Evolutionary conservation across 2,329 filamentous ascomycete genomes (phyloP).

Genomic region (Phialophora tarda): DNA sequence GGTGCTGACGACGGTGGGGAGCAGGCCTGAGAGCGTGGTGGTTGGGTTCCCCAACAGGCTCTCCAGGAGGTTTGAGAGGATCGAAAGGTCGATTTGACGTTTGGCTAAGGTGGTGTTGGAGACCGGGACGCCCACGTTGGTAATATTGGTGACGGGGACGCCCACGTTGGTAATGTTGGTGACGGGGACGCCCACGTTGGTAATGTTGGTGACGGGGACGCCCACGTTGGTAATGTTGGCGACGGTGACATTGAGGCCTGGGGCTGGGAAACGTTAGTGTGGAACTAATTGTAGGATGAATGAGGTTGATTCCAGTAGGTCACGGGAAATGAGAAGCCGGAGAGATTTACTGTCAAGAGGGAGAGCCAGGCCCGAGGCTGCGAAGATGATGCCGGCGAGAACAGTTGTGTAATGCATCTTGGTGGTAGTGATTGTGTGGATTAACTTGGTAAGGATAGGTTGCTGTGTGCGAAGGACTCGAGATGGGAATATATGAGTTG

Average conservation of each 20-base stretch:
- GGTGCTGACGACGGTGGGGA: conserved; percentile 21
- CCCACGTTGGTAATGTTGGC: too few relatives aligned
- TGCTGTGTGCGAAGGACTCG: too few relatives aligned
- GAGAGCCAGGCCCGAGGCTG: conserved; percentile 31
- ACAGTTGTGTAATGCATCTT: conserved; percentile 37
- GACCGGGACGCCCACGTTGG: neutral
- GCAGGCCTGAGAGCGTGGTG: conserved; percentile 20
- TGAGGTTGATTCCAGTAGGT: too few relatives aligned
- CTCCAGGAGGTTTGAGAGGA: conserved; percentile 13
- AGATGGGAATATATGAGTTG: conserved; percentile 11
- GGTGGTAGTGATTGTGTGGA: conserved; percentile 11
- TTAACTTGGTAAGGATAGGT: neutral
- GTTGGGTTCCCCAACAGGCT: conserved; percentile 18
- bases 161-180: too few relatives aligned
- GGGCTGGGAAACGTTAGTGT: too few relatives aligned
- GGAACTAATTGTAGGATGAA: too few relatives aligned
- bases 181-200: too few relatives aligned
- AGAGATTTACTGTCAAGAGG: conserved; percentile 29
- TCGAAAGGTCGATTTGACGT: conserved; percentile 8
- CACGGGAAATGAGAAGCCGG: too few relatives aligned
- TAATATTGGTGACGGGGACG: neutral
- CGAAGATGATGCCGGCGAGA: conserved; percentile 31
- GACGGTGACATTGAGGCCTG: too few relatives aligned
- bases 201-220: too few relatives aligned
- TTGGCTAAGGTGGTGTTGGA: neutral